These are phyloP conservation scores for Termitomyces sp. DNA, from an alignment of 768 basidiomycete species.

Conservation along the genomic window DNA sequence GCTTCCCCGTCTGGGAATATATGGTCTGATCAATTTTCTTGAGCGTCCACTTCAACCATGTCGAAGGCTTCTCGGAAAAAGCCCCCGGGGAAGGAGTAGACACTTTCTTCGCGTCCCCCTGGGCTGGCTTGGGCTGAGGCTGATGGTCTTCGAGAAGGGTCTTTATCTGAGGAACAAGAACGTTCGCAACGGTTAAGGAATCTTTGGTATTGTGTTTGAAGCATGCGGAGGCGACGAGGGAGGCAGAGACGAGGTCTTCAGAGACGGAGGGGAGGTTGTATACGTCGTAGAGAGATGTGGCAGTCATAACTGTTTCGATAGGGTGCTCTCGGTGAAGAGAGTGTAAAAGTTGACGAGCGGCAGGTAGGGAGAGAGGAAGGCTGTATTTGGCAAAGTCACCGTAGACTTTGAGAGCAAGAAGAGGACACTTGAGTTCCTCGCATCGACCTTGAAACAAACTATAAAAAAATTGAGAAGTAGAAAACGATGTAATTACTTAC, in stretches of 20 bases:
- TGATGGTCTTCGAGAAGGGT: slow-evolving; percentile 17
- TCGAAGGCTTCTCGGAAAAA: slow-evolving; percentile 14
- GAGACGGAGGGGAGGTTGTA: slow-evolving; percentile 53
- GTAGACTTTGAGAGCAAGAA: slow-evolving; percentile 57
- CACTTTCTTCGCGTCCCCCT: not conserved
- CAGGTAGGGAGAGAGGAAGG: slow-evolving; percentile 44
- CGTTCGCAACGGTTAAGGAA: slow-evolving; percentile 34
- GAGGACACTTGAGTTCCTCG: slow-evolving; percentile 49
- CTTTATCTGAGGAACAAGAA: slow-evolving; percentile 39
- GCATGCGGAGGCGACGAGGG: slow-evolving; percentile 56
- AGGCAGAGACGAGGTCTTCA: slow-evolving; percentile 51
- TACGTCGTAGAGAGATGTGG: slow-evolving; percentile 49
- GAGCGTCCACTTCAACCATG: slow-evolving; percentile 27
- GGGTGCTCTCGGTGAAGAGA: slow-evolving; percentile 46
- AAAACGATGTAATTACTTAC: slow-evolving; percentile 33
- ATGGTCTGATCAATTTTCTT: slow-evolving; percentile 25
- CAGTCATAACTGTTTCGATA: slow-evolving; percentile 43
- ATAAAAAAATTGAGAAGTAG: not conserved
- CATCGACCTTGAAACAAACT: slow-evolving; percentile 49
- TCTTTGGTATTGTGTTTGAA: slow-evolving; percentile 39
- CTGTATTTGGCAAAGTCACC: slow-evolving; percentile 61
- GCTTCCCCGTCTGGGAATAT: slow-evolving; percentile 11
- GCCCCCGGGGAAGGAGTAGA: not conserved
- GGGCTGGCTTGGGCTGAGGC: not conserved
- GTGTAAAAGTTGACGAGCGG: slow-evolving; percentile 55